Base-by-base conservation (phyloP, 371 early-diverging fungal species). In the Apophysomyces sp. region DNA sequence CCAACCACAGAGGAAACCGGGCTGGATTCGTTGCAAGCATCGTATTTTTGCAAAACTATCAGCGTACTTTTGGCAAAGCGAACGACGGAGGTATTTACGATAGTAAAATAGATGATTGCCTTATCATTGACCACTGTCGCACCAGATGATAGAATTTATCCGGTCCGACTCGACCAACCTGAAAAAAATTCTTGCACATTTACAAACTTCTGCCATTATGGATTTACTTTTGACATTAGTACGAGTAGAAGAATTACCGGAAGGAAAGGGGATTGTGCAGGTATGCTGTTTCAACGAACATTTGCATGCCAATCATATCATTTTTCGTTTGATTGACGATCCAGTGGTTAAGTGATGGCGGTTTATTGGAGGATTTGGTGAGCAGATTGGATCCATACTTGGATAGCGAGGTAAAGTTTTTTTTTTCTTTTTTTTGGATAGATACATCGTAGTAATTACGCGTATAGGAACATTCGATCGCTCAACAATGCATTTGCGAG, bases 191-290 rank as follows among this genome's bases (percentile, higher is more conserved):
- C 70, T 96, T 29, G 76, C 75, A 36, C 96, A 97, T 73, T 81
- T 98, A 66, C 89, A 89, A 24, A 89, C 87, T 51, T 87, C 94
- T 26, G 87, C 95, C 2, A 89, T 97, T 41, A 92, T 94, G 72
- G 98, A 97, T 70, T 73, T 98, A 24, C 68, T 96, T 40, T 82
- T 98, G 49, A 97, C 94, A 57, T 77, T 98, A 13, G 92, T 96
- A 58, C 92, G 93, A 62, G 74, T 95, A 58, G 96, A 95, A 62
- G 98, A 96, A 67, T 71, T 93, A 18, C 85, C 92, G 9, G 92
- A 94, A 59, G 96, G 91, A 16, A 85, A 79, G 56, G 92, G 94
- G 5, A 83, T 88, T 58, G 87, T 92, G 18, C 83, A 88, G 81
- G 92, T 92, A 62, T 52, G 21, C 34, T 34, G 8, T 34, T 34